phyloP scores from a whole-genome alignment of 768 basidiomycete species.

The Dentipellis sp. region DNA sequence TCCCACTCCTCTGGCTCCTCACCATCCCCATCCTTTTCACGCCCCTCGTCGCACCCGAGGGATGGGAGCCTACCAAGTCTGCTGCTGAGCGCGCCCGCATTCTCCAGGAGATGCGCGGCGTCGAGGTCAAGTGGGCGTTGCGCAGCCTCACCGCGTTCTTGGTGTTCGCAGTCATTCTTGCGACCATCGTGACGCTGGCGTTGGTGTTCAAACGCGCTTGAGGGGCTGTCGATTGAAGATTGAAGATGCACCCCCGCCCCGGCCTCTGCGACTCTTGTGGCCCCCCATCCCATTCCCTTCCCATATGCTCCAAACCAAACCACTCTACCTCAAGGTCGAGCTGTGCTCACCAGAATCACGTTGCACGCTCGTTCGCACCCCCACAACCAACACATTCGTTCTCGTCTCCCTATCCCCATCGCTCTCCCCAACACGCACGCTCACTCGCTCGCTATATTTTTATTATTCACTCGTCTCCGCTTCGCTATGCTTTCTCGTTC shows the following conservation, averaged over 20 bases:
- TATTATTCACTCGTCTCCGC: background rate
- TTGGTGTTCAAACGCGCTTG: slow-evolving; percentile 13
- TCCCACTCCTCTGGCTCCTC: slow-evolving; percentile 40
- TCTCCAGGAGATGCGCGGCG: slow-evolving; percentile 23
- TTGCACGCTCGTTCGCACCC: background rate
- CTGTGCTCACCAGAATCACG: background rate
- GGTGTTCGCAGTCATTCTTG: slow-evolving; percentile 12
- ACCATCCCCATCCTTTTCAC: slow-evolving; percentile 31
- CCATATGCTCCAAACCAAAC: background rate
- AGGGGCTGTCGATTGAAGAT: background rate
- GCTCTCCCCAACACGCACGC: background rate
- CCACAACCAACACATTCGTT: background rate
- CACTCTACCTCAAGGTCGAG: background rate
- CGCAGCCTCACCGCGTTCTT: slow-evolving; percentile 25
- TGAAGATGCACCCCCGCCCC: no score
- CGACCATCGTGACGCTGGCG: slow-evolving; percentile 12
- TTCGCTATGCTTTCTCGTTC: background rate
- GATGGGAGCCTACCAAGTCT: slow-evolving; percentile 28
- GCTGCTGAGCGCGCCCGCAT: slow-evolving; percentile 25
- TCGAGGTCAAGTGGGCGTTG: slow-evolving; percentile 34
- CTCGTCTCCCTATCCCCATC: background rate
- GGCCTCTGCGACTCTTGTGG: no score
- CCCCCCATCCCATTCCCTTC: background rate
- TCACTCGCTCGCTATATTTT: background rate
- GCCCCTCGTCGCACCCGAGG: slow-evolving; percentile 29